Percentiles rank a stretch among this genome's conserved stretches.
Evolutionary conservation across 345 rosid genomes (phyloP).

Genomic region (Euphorbia lathyris): DNA sequence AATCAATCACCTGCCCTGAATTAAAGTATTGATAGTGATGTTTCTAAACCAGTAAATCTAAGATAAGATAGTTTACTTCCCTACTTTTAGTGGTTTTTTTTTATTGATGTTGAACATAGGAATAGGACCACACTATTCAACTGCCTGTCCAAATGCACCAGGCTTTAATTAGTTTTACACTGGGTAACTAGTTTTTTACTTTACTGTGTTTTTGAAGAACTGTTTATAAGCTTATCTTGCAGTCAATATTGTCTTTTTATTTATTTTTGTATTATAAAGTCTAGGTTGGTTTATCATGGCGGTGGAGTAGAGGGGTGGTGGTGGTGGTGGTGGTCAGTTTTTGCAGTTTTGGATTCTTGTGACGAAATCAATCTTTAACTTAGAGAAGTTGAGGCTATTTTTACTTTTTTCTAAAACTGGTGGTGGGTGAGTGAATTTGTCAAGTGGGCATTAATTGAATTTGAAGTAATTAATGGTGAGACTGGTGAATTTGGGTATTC

Average conservation of each 20-base stretch:
- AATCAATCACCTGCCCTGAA: constrained; percentile 4
- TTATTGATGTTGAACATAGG: not conserved
- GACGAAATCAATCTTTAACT: no score
- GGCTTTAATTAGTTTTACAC: not conserved
- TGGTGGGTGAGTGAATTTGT: no score
- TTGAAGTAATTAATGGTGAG: no score
- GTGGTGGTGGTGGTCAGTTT: no score
- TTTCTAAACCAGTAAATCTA: constrained; percentile 13
- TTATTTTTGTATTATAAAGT: not conserved
- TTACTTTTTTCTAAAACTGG: no score
- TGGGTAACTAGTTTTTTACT: not conserved
- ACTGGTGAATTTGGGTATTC: no score
- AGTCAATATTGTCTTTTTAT: not conserved
- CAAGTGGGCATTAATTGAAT: no score
- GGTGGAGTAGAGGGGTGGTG: no score
- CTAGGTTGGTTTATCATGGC: not conserved
- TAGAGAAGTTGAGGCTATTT: no score
- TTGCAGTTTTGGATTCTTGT: no score
- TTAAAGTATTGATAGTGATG: constrained; percentile 20
- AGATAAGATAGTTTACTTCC: not conserved
- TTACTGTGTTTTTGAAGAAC: not conserved
- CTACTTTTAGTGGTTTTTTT: no score
- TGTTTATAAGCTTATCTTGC: not conserved
- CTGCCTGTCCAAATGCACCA: not conserved
- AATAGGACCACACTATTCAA: constrained; percentile 4